phyloP scores from a whole-genome alignment of 768 basidiomycete genomes.

The Podaxis mareebaensis region DNA sequence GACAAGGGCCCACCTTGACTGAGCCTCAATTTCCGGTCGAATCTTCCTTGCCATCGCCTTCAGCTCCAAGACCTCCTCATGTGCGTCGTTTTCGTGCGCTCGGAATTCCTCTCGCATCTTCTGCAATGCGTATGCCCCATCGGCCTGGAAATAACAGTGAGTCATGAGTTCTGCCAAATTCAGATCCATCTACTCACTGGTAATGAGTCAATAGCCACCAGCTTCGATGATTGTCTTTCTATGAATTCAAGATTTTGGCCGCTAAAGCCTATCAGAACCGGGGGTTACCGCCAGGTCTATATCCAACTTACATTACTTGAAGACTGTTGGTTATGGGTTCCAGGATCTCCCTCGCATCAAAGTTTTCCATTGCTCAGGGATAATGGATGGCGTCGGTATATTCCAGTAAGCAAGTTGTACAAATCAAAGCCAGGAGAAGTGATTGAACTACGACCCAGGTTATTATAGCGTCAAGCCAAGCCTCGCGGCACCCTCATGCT shows the following conservation, averaged over 20 bases:
- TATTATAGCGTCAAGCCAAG: conserved; percentile 8
- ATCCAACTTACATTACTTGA: neutral
- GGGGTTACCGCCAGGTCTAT: neutral
- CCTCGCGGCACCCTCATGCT: conserved; percentile 27
- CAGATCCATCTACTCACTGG: neutral
- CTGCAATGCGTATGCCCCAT: conserved; percentile 19
- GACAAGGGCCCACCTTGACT: conserved; percentile 17
- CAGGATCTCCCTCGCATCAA: neutral
- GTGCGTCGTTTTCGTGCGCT: conserved; percentile 20
- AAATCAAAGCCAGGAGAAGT: neutral
- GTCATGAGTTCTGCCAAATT: neutral
- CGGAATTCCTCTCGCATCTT: conserved; percentile 23
- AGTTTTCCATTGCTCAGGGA: conserved; percentile 2
- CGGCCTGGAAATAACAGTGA: conserved; percentile 14
- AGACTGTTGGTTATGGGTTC: conserved; percentile 2
- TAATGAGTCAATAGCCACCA: neutral
- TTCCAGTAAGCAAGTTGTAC: conserved; percentile 1
- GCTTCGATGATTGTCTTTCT: conserved; percentile 2
- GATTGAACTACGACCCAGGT: neutral
- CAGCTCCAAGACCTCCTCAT: conserved; percentile 19
- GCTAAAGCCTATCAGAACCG: neutral
- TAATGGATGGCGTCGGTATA: neutral
- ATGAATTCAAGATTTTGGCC: conserved; percentile 1
- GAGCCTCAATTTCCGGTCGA: conserved; percentile 18
- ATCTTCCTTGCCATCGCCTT: conserved; percentile 20